phyloP scores from a whole-genome alignment of 1,284 basidiomycete species.

The Salmacisia buchloeana region DNA sequence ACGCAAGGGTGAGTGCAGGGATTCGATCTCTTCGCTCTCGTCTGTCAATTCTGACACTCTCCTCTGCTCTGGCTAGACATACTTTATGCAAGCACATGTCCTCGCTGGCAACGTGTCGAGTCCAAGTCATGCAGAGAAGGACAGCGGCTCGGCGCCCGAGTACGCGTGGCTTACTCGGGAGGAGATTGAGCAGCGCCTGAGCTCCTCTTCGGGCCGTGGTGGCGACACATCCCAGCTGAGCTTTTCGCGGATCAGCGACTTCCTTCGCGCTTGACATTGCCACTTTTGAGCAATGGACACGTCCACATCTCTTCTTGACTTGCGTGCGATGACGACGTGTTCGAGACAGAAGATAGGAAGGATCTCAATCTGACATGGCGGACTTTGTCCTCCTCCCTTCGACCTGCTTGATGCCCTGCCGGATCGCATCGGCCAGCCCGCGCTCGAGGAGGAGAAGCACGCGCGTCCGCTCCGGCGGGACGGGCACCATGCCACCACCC shows the following conservation, averaged over 20 bases:
- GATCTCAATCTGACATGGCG: no score
- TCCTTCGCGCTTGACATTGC: neutral
- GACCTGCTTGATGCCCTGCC: neutral
- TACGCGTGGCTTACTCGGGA: conserved; percentile 87
- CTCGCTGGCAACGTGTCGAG: conserved; percentile 27
- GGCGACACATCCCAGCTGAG: neutral
- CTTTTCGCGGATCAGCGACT: conserved; percentile 1
- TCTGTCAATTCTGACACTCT: neutral
- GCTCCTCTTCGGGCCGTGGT: neutral
- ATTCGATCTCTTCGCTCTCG: neutral
- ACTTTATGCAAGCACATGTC: conserved; percentile 38
- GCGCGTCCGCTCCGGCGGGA: neutral
- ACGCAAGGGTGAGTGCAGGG: neutral
- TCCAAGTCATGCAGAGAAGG: neutral
- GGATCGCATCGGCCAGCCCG: neutral
- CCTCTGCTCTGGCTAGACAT: conserved; percentile 21
- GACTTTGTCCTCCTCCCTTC: neutral
- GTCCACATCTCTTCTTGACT: no score
- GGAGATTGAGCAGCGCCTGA: conserved; percentile 61
- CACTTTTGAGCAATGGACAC: no score
- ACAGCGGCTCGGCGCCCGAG: conserved; percentile 51
- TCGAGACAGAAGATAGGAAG: no score
- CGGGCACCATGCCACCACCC: neutral
- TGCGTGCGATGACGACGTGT: no score
- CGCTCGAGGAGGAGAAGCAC: neutral